Percentiles rank a stretch among this genome's conserved stretches.
phyloP scores from a whole-genome alignment of 768 basidiomycete species.

The Lentinula boryana region DNA sequence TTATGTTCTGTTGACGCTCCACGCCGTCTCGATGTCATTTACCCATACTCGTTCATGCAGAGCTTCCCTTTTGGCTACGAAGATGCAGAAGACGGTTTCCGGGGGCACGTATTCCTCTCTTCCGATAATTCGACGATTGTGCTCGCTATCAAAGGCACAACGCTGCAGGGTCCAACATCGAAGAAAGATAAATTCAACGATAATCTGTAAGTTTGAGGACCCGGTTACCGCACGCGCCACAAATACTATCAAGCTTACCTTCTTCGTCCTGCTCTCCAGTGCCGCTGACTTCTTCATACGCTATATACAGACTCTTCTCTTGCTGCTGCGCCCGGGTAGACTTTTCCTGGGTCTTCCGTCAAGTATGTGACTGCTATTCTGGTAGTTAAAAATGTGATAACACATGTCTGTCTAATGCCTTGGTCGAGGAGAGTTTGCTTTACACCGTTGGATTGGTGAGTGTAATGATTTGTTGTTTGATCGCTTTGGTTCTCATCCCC shows the following conservation, averaged over 20 bases:
- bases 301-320: conserved; percentile 48
- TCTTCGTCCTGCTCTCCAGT: neutral
- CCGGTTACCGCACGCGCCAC: too few species aligned
- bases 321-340: conserved; percentile 94
- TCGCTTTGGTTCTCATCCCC: neutral
- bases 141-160: conserved; percentile 88
- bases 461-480: conserved; percentile 8
- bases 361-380: conserved; percentile 86
- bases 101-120: conserved; percentile 85
- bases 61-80: conserved; percentile 83
- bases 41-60: conserved; percentile 25
- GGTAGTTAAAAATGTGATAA: conserved; percentile 69
- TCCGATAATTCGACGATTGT: conserved; percentile 78
- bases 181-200: conserved; percentile 94
- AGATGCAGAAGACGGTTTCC: conserved; percentile 62
- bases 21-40: neutral
- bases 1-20: conserved; percentile 10
- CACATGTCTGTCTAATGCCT: conserved; percentile 75
- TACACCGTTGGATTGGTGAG: conserved; percentile 83
- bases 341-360: conserved; percentile 77
- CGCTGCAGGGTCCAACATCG: conserved; percentile 77
- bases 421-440: conserved; percentile 87
- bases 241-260: neutral
- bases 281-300: neutral
- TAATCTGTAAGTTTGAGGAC: conserved; percentile 42